phyloP scores from a whole-genome alignment of 1,139 yeast species.

The Hyphopichia fennica region DNA sequence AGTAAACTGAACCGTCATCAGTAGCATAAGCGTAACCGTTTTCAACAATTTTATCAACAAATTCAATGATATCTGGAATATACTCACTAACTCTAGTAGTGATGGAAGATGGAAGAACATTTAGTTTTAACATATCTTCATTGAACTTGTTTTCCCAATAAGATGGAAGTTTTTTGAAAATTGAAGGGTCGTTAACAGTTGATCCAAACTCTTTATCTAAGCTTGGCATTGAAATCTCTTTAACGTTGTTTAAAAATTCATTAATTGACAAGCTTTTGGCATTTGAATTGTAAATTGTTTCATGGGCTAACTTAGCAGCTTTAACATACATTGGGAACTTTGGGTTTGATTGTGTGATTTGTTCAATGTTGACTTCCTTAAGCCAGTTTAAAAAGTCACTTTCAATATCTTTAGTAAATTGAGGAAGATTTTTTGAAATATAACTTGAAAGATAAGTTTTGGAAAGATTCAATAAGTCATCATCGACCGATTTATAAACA shows the following conservation, averaged over 20 bases:
- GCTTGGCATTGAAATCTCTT: slow-evolving; percentile 72
- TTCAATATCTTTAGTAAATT: slow-evolving; percentile 24
- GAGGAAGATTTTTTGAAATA: slow-evolving; percentile 58
- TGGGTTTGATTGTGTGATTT: slow-evolving; percentile 58
- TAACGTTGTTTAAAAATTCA: slow-evolving; percentile 51
- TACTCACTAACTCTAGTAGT: slow-evolving; percentile 97
- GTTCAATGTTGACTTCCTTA: slow-evolving; percentile 45
- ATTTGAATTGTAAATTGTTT: slow-evolving; percentile 30
- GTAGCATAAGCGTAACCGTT: slow-evolving; percentile 87
- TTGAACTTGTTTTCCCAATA: slow-evolving; percentile 87
- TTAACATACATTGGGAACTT: slow-evolving; percentile 83
- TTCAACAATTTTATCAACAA: slow-evolving; percentile 68
- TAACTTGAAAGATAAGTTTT: slow-evolving; percentile 49
- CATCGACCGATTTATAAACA: slow-evolving; percentile 30
- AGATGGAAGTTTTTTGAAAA: slow-evolving; percentile 80
- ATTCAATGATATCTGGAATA: slow-evolving; percentile 84
- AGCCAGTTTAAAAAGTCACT: slow-evolving; percentile 55
- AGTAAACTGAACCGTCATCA: slow-evolving; percentile 89
- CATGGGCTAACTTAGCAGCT: slow-evolving; percentile 59
- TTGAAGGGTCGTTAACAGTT: slow-evolving; percentile 76
- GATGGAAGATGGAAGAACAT: slow-evolving; percentile 79
- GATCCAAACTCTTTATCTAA: slow-evolving; percentile 75
- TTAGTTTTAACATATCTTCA: slow-evolving; percentile 80
- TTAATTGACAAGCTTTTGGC: slow-evolving; percentile 16
- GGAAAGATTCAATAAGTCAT: slow-evolving; percentile 39